Evolutionary conservation across 2,329 filamentous ascomycete species (phyloP).

Genomic region (Byssothecium circinans): DNA sequence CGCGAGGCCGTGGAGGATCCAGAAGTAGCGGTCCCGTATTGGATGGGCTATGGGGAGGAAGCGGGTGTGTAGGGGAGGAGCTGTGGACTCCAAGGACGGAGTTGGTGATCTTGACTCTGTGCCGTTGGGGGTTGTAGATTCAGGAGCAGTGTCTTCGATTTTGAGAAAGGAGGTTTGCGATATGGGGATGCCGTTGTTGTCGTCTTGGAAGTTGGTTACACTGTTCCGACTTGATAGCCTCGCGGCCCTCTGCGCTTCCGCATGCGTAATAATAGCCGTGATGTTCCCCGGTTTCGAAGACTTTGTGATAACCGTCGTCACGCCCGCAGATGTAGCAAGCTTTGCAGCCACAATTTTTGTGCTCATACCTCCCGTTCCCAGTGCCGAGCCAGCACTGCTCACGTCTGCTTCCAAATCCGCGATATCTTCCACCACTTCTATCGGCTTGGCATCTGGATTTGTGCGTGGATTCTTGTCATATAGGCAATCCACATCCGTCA

Average conservation of each 20-base stretch:
- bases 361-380: conserved; percentile 95
- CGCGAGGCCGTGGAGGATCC: conserved; percentile 88
- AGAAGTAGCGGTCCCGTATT: conserved; percentile 93
- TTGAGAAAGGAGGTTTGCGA: conserved; percentile 26
- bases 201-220: conserved; percentile 33
- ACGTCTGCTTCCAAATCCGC: conserved; percentile 81
- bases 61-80: conserved; percentile 76
- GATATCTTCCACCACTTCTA: conserved; percentile 92
- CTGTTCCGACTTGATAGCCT: conserved; percentile 32
- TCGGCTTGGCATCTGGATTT: conserved; percentile 81
- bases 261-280: conserved; percentile 78
- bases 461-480: conserved; percentile 94
- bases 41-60: conserved; percentile 84
- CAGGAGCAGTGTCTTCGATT: conserved; percentile 21
- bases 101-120: conserved; percentile 34
- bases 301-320: conserved; percentile 92
- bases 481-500: conserved; percentile 98
- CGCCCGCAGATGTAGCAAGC: conserved; percentile 88
- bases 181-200: conserved; percentile 16
- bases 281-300: conserved; percentile 95
- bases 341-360: conserved; percentile 95
- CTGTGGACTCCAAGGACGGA: conserved; percentile 23
- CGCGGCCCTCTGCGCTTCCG: conserved; percentile 62
- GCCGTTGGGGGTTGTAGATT: conserved; percentile 29
- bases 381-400: conserved; percentile 80